These are phyloP conservation scores for Ogataea dorogensis DNA, from an alignment of 805 yeast species.

Conservation along the genomic window DNA sequence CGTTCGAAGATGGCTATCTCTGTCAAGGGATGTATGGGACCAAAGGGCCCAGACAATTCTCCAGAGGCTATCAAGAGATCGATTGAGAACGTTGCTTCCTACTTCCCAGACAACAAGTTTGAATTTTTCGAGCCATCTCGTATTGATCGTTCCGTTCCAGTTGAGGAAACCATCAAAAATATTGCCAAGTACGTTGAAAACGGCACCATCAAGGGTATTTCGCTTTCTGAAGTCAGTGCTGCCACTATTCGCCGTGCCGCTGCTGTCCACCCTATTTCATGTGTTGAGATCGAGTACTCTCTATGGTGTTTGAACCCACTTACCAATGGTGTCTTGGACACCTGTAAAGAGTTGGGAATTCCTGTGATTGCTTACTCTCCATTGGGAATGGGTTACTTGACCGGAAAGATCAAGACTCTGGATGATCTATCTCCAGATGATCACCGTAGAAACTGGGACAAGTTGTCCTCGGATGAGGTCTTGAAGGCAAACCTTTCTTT, in stretches of 20 bases:
- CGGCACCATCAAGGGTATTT: slow-evolving; percentile 67
- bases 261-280: slow-evolving; percentile 54
- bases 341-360: slow-evolving; percentile 55
- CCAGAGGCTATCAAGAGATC: slow-evolving; percentile 46
- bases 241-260: slow-evolving; percentile 60
- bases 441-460: slow-evolving; percentile 47
- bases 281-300: slow-evolving; percentile 79
- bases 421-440: slow-evolving; percentile 57
- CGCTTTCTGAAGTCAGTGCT: slow-evolving; percentile 71
- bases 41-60: slow-evolving; percentile 47
- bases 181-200: slow-evolving; percentile 57
- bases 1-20: slow-evolving; percentile 56
- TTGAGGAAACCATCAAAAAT: slow-evolving; percentile 56
- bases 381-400: slow-evolving; percentile 72
- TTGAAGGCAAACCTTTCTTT: slow-evolving; percentile 50
- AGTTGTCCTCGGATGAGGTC: slow-evolving; percentile 55
- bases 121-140: slow-evolving; percentile 68
- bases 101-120: slow-evolving; percentile 22
- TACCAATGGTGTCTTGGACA: slow-evolving; percentile 59
- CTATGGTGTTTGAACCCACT: slow-evolving; percentile 60
- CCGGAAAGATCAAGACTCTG: slow-evolving; percentile 53
- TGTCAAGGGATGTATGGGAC: slow-evolving; percentile 60
- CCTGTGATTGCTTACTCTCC: slow-evolving; percentile 84
- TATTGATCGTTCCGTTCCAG: slow-evolving; percentile 53
- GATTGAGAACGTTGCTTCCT: slow-evolving; percentile 43